Conservation (phyloP, 192 early-diverging fungal species). For the Coemansia sp. region DNA sequence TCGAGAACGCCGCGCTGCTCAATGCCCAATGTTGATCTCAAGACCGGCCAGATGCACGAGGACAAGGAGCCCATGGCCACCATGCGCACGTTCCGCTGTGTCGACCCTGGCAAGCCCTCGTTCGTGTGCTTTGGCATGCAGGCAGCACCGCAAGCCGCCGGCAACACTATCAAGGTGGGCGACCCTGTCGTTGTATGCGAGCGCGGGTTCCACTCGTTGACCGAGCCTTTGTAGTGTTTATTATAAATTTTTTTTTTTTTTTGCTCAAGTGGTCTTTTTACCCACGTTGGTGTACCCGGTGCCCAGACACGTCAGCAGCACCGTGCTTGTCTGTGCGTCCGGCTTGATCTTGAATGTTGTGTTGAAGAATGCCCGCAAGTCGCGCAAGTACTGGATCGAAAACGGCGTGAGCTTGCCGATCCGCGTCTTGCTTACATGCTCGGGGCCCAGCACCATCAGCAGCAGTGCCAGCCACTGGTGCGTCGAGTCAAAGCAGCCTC, state of each 20-base stretch:
- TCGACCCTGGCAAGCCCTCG: conserved; percentile 33
- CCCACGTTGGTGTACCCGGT: conserved; percentile 86
- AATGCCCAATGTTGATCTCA: conserved; percentile 60
- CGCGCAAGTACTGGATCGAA: conserved; percentile 90
- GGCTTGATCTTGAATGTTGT: conserved; percentile 89
- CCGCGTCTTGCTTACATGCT: conserved; percentile 90
- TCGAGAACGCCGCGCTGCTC: conserved; percentile 61
- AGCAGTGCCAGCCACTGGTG: conserved; percentile 87
- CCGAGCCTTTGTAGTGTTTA: conserved; percentile 43
- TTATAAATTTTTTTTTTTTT: no score
- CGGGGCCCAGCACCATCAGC: conserved; percentile 83
- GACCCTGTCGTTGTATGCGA: conserved; percentile 22
- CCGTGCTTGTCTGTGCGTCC: conserved; percentile 65
- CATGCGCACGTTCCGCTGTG: conserved; percentile 55
- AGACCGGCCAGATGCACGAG: conserved; percentile 48
- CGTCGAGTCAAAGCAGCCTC: conserved; percentile 86
- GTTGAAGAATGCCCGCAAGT: conserved; percentile 86
- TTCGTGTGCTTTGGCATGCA: conserved; percentile 50
- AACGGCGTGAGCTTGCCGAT: conserved; percentile 83
- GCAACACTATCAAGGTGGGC: conserved; percentile 28
- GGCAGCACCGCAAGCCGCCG: conserved; percentile 19
- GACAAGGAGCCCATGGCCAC: conserved; percentile 56
- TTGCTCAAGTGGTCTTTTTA: conserved; percentile 69
- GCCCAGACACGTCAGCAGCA: conserved; percentile 85
- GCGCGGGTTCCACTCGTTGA: conserved; percentile 32